Evolutionary conservation across 768 basidiomycete species (phyloP), one percentile per base, ranked within the genome.

Genomic region (Amanita jacksonii): DNA sequence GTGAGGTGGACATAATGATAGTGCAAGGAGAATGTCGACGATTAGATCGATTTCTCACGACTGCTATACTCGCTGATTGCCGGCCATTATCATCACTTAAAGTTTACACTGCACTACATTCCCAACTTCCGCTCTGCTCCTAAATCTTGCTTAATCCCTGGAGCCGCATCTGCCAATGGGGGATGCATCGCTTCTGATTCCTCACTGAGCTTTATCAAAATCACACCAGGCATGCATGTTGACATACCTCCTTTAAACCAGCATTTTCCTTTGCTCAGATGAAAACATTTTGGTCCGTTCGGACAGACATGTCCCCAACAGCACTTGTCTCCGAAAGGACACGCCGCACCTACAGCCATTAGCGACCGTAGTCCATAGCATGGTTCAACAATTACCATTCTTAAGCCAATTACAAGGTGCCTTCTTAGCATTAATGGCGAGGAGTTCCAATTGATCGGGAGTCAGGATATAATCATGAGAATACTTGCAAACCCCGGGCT

Each of bases 231-330:
- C 8, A 37, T 30, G 0, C 8, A n/a, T 32, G 34, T 20, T 7
- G 24, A 51, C 69, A 38, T 49, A 73, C 74, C 72, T 54, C 81
- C 85, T 72, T 88, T 87, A 62, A 89, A 89, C 84, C 86, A 87
- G 57, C 86, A 89, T 62, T 82, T 87, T 33, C 85, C 85, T 56
- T 81, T 85, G 62, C 74, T 76, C 23, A 81, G 63, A 59, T 83
- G 81, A 55, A 73, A 74, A 53, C 81, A 83, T 54, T 74, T 76
- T 13, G 72, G 70, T n/a, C 86, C 86, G 51, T 81, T 81, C 10
- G 86, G 86, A 53, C 86, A 89, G 18, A 76, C 66, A 57, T 89
- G 86, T 6, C 86, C 86, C 84, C 85, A 88, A 60, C 85, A 87
- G 54, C 85, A 89, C 47, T 65, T 65, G 33, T 77, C 74, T 32